Evolutionary conservation across 2,329 filamentous ascomycete species (phyloP).

Genomic region (Teratosphaeria epicoccoides): DNA sequence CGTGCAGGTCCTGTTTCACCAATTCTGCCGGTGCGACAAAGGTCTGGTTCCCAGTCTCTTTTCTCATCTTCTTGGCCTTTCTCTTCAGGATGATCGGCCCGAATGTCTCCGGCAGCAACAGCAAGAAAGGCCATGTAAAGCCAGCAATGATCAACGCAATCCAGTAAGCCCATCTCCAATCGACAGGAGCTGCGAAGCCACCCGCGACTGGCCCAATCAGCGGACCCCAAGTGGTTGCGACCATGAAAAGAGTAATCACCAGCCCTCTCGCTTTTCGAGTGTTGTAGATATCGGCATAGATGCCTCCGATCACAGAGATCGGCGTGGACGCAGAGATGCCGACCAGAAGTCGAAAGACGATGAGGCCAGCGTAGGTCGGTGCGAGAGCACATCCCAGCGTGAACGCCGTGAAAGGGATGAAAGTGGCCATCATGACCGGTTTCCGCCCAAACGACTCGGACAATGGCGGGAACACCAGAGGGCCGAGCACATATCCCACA

Average conservation of each 20-base stretch:
- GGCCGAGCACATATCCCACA: constrained; percentile 39
- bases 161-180: constrained; percentile 64
- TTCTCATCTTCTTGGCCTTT: constrained; percentile 40
- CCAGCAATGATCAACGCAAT: constrained; percentile 59
- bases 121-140: constrained; percentile 46
- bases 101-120: constrained; percentile 49
- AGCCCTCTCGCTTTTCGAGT: constrained; percentile 46
- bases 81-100: constrained; percentile 33
- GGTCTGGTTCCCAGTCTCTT: constrained; percentile 37
- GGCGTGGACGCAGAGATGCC: constrained; percentile 37
- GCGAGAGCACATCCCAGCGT: constrained; percentile 35
- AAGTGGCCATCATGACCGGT: constrained; percentile 40
- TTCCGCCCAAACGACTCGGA: constrained; percentile 37
- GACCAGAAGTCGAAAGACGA: constrained; percentile 34
- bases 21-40: constrained; percentile 54
- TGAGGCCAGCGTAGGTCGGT: constrained; percentile 33
- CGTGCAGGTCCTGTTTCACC: constrained; percentile 41
- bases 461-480: constrained; percentile 27
- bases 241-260: constrained; percentile 55
- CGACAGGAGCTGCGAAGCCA: constrained; percentile 49
- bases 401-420: constrained; percentile 37
- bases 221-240: constrained; percentile 55
- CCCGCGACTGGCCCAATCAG: constrained; percentile 56
- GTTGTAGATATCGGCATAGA: constrained; percentile 57
- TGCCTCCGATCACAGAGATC: constrained; percentile 50